Evolutionary conservation across 2,329 filamentous ascomycete genomes (phyloP), one percentile per base, ranked within the genome.

Genomic region (Cercospora citrullina): DNA sequence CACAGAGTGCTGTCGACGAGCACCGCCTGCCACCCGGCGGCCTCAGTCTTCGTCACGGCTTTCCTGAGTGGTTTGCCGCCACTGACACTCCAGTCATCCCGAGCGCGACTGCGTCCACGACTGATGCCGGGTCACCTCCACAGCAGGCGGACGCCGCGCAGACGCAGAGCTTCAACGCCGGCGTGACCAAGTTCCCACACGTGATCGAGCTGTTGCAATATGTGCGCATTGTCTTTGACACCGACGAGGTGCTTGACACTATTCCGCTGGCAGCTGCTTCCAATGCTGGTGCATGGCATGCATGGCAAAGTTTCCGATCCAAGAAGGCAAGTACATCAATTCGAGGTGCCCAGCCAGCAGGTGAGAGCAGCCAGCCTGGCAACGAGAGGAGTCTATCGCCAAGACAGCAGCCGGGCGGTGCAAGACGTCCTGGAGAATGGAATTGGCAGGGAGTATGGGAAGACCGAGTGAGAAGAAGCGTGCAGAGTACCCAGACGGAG

Each of bases 381-480:
- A 61, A 57, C 14, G 73, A 75, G 62, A 71, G 72, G 36, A 75
- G 71, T 64, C 42, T 64, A 2, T 73, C 74, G 21, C 71, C 73
- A 61, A 77, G 73, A 69, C 77, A 74, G 73, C 78, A 72, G 68
- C 77, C 78, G 14, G 78, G 78, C n/a, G 78, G 76, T 77, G 87
- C 80, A 68, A 82, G 89, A 68, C 84, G 86, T 60, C 93, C 93
- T 0, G 91, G 91, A 6, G 91, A 96, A 74, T 98, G 94, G 94
- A 96, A 96, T 77, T 98, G 94, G 94, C 93, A 97, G 75, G 94
- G 94, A 0, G 94, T 98, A 0, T 99, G 94, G 94, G 92, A 96
- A 77, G 90, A 94, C 71, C 87, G 94, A 64, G 94, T 97, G 0
- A 90, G 88, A 79, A 91, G 90, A 78, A 91, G 91, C 18, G 87